Conservation (phyloP, 2,329 filamentous ascomycete genomes). For the Colletotrichum incanum region DNA sequence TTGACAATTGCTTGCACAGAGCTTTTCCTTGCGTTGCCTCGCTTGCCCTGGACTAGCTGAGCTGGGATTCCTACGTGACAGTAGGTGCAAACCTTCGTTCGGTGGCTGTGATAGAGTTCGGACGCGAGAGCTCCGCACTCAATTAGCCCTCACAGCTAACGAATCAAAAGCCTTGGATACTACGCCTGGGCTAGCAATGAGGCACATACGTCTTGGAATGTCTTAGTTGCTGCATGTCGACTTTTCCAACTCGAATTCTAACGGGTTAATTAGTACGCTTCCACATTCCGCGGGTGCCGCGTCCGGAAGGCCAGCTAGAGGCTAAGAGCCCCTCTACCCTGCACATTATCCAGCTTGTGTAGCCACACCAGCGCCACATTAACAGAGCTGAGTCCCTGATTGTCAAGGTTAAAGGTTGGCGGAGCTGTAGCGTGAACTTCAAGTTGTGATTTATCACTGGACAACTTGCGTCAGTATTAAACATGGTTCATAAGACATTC, state of each 20-base stretch:
- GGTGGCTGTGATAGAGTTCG: slow-evolving; percentile 28
- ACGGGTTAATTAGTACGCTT: slow-evolving; percentile 21
- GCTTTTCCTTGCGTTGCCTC: slow-evolving; percentile 6
- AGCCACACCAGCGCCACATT: slow-evolving; percentile 15
- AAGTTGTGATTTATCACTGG: background rate
- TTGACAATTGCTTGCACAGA: background rate
- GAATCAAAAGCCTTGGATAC: background rate
- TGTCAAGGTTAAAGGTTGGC: background rate
- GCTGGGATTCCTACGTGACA: slow-evolving; percentile 12
- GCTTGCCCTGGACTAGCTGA: slow-evolving; percentile 1
- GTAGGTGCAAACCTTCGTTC: slow-evolving; percentile 5
- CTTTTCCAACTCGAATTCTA: slow-evolving; percentile 2
- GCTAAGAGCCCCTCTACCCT: slow-evolving; percentile 7
- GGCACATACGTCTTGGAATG: slow-evolving; percentile 14
- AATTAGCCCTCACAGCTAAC: background rate
- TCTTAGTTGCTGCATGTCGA: slow-evolving; percentile 12
- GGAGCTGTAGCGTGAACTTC: background rate
- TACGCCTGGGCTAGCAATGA: too few relatives aligned
- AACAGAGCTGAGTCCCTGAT: too few relatives aligned
- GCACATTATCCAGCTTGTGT: slow-evolving; percentile 1
- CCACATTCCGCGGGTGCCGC: slow-evolving; percentile 11
- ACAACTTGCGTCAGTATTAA: background rate
- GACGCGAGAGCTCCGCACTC: slow-evolving; percentile 4
- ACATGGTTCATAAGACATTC: slow-evolving; percentile 5
- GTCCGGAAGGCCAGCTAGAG: background rate